phyloP scores from a whole-genome alignment of 371 early-diverging fungal genomes.

The Mucor mucedo region DNA sequence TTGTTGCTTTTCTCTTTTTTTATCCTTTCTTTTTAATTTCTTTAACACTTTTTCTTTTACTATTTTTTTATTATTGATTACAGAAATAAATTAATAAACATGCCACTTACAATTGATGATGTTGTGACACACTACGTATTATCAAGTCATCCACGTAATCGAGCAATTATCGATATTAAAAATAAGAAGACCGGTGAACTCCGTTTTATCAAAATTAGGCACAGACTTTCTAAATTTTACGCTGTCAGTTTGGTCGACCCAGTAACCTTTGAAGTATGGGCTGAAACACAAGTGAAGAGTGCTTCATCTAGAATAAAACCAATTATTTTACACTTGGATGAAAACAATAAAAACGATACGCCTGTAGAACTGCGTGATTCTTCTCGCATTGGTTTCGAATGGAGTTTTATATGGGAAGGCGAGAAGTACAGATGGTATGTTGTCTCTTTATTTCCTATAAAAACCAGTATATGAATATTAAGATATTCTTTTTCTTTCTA shows the following conservation, averaged over 20 bases:
- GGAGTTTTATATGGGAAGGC: constrained; percentile 53
- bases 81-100: constrained; percentile 11
- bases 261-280: constrained; percentile 43
- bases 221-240: constrained; percentile 47
- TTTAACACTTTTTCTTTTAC: constrained; percentile 11
- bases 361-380: constrained; percentile 35
- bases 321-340: constrained; percentile 36
- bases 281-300: constrained; percentile 43
- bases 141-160: constrained; percentile 44
- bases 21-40: constrained; percentile 5
- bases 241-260: constrained; percentile 51
- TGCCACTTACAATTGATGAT: constrained; percentile 35
- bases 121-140: constrained; percentile 42
- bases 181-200: constrained; percentile 41
- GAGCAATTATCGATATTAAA: constrained; percentile 43
- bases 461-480: background rate
- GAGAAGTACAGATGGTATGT: constrained; percentile 47
- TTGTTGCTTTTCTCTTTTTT: background rate
- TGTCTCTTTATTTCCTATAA: background rate
- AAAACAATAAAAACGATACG: constrained; percentile 12
- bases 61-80: constrained; percentile 8
- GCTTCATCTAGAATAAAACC: constrained; percentile 34
- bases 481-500: constrained; percentile 9
- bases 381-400: constrained; percentile 47
- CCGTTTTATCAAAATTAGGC: constrained; percentile 49